These are phyloP conservation scores for Ascomycota sp. DNA, from an alignment of 2,329 filamentous ascomycete species.

Conservation along the genomic window DNA sequence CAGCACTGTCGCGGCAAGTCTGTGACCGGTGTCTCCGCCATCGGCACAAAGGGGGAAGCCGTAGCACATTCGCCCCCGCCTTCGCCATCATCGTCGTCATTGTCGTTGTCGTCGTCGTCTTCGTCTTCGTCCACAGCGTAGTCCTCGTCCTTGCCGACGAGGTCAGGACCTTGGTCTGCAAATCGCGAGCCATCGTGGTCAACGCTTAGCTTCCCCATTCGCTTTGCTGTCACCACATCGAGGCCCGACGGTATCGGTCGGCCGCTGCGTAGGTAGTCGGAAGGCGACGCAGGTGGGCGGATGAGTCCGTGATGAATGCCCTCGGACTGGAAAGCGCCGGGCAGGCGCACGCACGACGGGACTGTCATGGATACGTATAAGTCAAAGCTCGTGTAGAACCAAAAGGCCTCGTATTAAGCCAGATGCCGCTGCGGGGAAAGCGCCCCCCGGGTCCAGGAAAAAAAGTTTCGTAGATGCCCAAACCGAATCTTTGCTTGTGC, in stretches of 20 bases:
- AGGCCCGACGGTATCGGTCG: slow-evolving; percentile 4
- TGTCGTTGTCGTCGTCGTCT: slow-evolving; percentile 2
- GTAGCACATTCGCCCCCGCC: too few relatives aligned
- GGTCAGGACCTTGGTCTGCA: background rate
- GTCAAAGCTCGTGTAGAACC: background rate
- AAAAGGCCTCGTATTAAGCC: too few relatives aligned
- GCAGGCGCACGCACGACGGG: slow-evolving; percentile 6
- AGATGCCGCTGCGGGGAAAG: too few relatives aligned
- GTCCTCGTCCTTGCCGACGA: slow-evolving; percentile 12
- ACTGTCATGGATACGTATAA: background rate
- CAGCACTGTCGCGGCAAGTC: slow-evolving; percentile 9
- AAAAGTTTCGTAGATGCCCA: too few relatives aligned
- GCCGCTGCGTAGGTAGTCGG: slow-evolving; percentile 14
- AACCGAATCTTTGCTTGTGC: too few relatives aligned
- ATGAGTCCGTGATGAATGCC: slow-evolving; percentile 23
- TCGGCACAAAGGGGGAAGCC: slow-evolving; percentile 13
- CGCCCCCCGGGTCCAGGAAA: too few relatives aligned
- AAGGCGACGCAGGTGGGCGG: slow-evolving; percentile 20
- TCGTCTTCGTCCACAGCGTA: slow-evolving; percentile 5
- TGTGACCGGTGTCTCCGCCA: slow-evolving; percentile 21
- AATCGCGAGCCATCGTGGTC: slow-evolving; percentile 6
- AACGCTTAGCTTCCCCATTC: slow-evolving; percentile 17
- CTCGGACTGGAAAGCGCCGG: slow-evolving; percentile 12
- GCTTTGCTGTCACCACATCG: slow-evolving; percentile 14
- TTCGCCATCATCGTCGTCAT: slow-evolving; percentile 20